These are phyloP conservation scores for Fusarium devonianum DNA, from an alignment of 2,329 filamentous ascomycete genomes.

Conservation along the genomic window DNA sequence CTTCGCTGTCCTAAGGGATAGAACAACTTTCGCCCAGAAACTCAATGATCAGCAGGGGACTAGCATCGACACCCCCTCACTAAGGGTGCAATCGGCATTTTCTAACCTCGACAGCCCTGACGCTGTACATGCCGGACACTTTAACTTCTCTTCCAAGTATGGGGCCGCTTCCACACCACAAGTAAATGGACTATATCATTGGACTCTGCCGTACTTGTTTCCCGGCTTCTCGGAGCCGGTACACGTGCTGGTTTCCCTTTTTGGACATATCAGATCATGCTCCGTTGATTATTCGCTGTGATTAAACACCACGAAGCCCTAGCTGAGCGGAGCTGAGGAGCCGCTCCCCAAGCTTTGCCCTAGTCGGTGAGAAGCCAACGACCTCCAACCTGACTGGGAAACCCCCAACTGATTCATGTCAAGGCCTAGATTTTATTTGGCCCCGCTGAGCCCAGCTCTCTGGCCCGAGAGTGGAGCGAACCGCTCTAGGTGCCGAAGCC, in stretches of 20 bases:
- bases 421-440: slow-evolving; percentile 21
- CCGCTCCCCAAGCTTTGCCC: slow-evolving; percentile 2
- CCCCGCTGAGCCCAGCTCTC: slow-evolving; percentile 31
- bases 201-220: no score
- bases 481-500: slow-evolving; percentile 17
- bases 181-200: no score
- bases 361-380: slow-evolving; percentile 12
- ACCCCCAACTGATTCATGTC: slow-evolving; percentile 20
- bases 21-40: slow-evolving; percentile 6
- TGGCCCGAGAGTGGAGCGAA: slow-evolving; percentile 27
- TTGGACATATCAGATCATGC: neutral
- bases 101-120: slow-evolving; percentile 25
- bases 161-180: no score
- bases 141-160: slow-evolving; percentile 17
- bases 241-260: neutral
- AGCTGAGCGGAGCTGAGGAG: slow-evolving; percentile 14
- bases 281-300: neutral
- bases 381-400: slow-evolving; percentile 2
- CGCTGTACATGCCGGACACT: slow-evolving; percentile 27
- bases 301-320: neutral
- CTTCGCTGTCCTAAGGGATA: neutral
- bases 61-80: slow-evolving; percentile 7
- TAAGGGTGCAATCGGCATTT: slow-evolving; percentile 12
- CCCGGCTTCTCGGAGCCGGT: no score
- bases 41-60: slow-evolving; percentile 17